A percentile compares a stretch with the other conserved stretches of the same genome.
These are phyloP conservation scores for Suhomyces atakaporum DNA, from an alignment of 1,139 yeast genomes.

Conservation along the genomic window DNA sequence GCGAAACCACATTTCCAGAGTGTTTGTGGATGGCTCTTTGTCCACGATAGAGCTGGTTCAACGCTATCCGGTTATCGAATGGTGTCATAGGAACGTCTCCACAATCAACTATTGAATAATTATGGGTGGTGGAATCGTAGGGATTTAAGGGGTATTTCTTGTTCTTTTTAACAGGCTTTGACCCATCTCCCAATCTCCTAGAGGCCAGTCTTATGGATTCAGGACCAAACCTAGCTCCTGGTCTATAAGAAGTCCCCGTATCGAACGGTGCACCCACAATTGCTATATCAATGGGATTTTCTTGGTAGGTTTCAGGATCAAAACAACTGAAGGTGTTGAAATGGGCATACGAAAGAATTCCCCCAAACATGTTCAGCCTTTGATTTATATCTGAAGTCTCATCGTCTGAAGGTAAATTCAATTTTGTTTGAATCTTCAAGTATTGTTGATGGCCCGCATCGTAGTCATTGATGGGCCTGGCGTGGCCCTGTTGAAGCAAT, in stretches of 20 bases:
- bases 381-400: conserved; percentile 35
- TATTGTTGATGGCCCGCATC: conserved; percentile 10
- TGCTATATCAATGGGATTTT: conserved; percentile 41
- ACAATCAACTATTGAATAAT: conserved; percentile 48
- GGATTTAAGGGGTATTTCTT: conserved; percentile 24
- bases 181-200: conserved; percentile 38
- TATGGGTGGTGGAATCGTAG: conserved; percentile 29
- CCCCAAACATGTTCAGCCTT: conserved; percentile 34
- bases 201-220: conserved; percentile 45
- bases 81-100: conserved; percentile 61
- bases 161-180: conserved; percentile 19
- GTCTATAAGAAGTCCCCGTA: conserved; percentile 50
- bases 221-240: conserved; percentile 56
- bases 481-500: not conserved
- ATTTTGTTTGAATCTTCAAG: conserved; percentile 19
- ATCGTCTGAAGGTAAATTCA: conserved; percentile 38
- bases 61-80: conserved; percentile 54
- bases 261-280: conserved; percentile 56
- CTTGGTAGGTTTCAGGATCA: conserved; percentile 17
- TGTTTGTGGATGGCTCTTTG: conserved; percentile 48
- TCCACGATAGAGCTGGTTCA: conserved; percentile 55
- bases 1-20: conserved; percentile 15
- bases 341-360: conserved; percentile 50
- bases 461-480: not conserved
- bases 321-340: conserved; percentile 44